Conservation (phyloP, 2,329 filamentous ascomycete genomes). For the Sporothrix humicola region DNA sequence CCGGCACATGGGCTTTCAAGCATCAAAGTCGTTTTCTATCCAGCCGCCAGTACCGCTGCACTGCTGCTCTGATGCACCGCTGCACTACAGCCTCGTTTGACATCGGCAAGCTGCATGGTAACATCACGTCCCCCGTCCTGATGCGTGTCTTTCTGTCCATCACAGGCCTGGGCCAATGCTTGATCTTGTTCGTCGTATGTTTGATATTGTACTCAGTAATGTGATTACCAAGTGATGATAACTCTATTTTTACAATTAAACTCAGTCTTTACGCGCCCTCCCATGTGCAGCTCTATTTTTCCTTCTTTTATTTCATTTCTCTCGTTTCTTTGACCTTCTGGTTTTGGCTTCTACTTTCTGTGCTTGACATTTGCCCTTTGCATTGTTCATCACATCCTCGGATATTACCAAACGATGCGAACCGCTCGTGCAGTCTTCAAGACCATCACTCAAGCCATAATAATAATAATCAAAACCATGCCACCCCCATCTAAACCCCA, state of each 20-base stretch:
- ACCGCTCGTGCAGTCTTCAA: no score
- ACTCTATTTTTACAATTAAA: not conserved
- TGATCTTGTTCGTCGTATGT: not conserved
- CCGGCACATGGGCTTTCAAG: no score
- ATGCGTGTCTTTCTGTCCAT: not conserved
- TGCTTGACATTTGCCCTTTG: not conserved
- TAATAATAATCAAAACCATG: not conserved
- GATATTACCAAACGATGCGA: not conserved
- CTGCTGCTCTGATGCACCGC: not conserved
- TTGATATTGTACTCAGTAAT: not conserved
- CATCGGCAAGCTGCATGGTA: not conserved
- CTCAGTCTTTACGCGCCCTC: not conserved
- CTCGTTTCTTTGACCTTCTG: no score
- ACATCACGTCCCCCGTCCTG: not conserved
- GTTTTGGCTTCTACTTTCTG: not conserved
- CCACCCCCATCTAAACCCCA: not conserved
- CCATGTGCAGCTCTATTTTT: slow-evolving; percentile 1
- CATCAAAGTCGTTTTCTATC: not conserved
- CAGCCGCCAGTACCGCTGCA: not conserved
- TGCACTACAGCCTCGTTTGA: not conserved
- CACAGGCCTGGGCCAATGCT: not conserved
- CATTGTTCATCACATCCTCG: not conserved
- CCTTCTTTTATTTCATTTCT: not conserved
- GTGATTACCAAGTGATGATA: not conserved
- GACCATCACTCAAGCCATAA: not conserved